These are phyloP conservation scores for Rosa lucieae DNA, from an alignment of 306 rosid species.

Conservation along the genomic window DNA sequence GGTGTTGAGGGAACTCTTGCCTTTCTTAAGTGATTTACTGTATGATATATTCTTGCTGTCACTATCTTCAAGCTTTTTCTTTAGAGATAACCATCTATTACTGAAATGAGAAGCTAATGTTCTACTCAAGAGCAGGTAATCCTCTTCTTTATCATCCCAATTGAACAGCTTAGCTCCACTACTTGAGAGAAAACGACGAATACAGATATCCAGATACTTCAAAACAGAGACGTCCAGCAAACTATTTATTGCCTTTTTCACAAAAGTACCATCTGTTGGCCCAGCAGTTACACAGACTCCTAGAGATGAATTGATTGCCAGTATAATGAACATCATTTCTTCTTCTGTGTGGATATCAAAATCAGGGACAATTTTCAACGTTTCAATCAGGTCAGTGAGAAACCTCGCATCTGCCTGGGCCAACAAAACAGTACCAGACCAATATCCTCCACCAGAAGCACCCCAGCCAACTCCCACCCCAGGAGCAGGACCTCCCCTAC, in stretches of 20 bases:
- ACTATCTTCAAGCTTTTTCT: conserved; percentile 50
- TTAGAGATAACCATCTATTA: conserved; percentile 73
- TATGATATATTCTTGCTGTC: conserved; percentile 32
- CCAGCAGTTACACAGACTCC: conserved; percentile 70
- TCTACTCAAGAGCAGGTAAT: conserved; percentile 54
- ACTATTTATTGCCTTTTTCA: conserved; percentile 53
- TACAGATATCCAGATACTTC: conserved; percentile 59
- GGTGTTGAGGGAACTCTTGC: conserved; percentile 49
- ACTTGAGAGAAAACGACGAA: conserved; percentile 43
- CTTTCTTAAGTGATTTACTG: conserved; percentile 41
- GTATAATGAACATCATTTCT: conserved; percentile 42
- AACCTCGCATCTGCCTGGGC: conserved; percentile 61
- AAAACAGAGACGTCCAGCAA: conserved; percentile 57
- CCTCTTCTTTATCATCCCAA: conserved; percentile 72
- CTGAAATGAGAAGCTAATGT: conserved; percentile 72
- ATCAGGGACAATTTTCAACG: conserved; percentile 33
- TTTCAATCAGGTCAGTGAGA: conserved; percentile 53
- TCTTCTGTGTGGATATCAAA: conserved; percentile 33
- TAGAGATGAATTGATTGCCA: conserved; percentile 55
- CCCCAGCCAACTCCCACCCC: conserved; percentile 98
- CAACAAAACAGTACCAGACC: conserved; percentile 69
- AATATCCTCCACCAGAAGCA: conserved; percentile 80
- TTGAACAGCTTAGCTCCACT: conserved; percentile 42
- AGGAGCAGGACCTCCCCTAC: conserved; percentile 96
- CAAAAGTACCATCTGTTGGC: conserved; percentile 50